Base-by-base conservation (phyloP, 495 filamentous ascomycete genomes). In the Annulohypoxylon stygium region DNA sequence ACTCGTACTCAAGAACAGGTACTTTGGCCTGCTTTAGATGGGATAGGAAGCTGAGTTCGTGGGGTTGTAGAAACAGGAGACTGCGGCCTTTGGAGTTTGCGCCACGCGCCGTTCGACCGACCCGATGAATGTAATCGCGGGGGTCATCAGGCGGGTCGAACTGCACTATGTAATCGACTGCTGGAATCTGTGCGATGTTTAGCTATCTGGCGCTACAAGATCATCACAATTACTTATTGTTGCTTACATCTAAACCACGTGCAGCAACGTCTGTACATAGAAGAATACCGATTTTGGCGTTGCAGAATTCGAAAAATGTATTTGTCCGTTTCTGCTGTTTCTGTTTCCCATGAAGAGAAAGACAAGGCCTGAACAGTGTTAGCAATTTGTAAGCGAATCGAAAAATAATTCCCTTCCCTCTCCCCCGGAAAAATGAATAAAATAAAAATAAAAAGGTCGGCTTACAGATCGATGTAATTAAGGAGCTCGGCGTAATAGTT, bases 271-370 rank as follows among this genome's bases (percentile, higher is more conserved):
- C 96, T 0, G 97, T 99, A 82, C 94, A 97, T 72, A 99, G 94
- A 45, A 99, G 82, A 3, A 92, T 97, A 9, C 96, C 96, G 60
- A 93, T 90, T 63, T 87, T 91, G 6, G 96, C 95, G 79, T 99
- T 99, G 82, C 92, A 94, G 85, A 98, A 99, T 75, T 98, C 95
- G 82, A 98, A 99, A 83, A 99, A 99, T 0, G 93, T 97, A 77
- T 96, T 97, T 54, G 96, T 99, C 4, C 96, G 91, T 80, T 97
- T 97, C 79, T 97, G 93, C 81, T 98, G 96, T 82, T 98, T 98
- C 82, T 97, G 93, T 81, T 98, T 97, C 60, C 95, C 95, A 80
- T 97, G 94, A 3, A 75, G 72, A 53, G 73, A 71, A 30, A 75
- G 54, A 37, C 68, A 72, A 37, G 73, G 73, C 53, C 73, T 72